phyloP scores from a whole-genome alignment of 192 early-diverging fungal species.

The Gonapodya sp. region DNA sequence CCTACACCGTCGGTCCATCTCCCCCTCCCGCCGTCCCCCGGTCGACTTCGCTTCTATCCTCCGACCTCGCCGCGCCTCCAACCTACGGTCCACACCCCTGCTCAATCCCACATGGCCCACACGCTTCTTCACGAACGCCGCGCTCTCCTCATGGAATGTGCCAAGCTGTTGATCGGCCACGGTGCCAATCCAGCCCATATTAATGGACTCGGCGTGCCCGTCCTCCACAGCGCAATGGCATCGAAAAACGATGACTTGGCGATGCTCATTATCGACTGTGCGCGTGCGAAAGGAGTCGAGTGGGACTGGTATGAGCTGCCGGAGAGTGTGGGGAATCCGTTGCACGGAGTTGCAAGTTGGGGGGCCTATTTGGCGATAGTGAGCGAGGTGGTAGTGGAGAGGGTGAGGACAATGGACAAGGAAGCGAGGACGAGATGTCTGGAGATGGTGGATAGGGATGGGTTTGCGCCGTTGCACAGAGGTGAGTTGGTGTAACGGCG shows the following conservation, averaged over 20 bases:
- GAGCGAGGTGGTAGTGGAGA: not conserved
- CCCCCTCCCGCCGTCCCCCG: not conserved
- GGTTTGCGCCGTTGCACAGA: not conserved
- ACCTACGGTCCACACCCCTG: not conserved
- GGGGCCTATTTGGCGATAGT: not conserved
- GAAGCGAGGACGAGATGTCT: not conserved
- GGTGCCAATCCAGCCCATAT: not conserved
- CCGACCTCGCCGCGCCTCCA: not conserved
- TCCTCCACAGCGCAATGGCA: not conserved
- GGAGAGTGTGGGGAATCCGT: not conserved
- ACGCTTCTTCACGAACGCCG: not conserved
- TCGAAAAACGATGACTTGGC: not conserved
- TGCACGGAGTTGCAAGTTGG: not conserved
- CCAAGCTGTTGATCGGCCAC: not conserved
- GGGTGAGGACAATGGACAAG: not conserved
- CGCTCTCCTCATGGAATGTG: not conserved
- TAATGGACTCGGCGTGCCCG: not conserved
- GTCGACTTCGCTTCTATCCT: not conserved
- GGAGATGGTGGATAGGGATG: slow-evolving; percentile 3
- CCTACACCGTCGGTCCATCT: not conserved
- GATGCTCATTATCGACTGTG: not conserved
- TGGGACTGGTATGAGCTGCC: not conserved
- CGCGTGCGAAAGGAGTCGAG: too few species aligned
- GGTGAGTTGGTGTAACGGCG: not conserved
- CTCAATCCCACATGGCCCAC: not conserved